Evolutionary conservation across 176 grass and related monocot species (phyloP).

Genomic region (Oryza nivara): DNA sequence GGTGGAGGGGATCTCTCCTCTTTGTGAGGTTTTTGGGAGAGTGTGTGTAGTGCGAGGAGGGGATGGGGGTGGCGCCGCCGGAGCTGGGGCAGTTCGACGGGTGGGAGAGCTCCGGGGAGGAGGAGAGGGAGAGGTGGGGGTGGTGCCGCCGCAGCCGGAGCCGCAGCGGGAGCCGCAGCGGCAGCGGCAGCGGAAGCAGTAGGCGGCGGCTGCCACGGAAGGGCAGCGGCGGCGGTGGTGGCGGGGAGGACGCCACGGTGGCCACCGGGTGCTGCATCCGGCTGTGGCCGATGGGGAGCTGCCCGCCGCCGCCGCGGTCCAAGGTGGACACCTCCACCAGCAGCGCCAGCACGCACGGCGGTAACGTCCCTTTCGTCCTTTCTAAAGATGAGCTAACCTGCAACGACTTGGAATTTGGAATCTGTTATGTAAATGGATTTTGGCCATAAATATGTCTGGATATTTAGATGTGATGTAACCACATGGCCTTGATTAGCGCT

Average conservation of each 20-base stretch:
- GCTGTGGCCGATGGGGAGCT: conserved; percentile 49
- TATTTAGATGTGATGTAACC: not conserved
- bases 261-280: conserved; percentile 61
- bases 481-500: not conserved
- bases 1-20: conserved; percentile 9
- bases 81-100: conserved; percentile 69
- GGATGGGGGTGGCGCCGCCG: conserved; percentile 59
- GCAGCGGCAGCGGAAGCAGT: not conserved
- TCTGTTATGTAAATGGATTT: not conserved
- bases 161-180: conserved; percentile 11
- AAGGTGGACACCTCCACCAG: conserved; percentile 65
- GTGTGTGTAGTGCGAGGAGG: not conserved
- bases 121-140: conserved; percentile 60
- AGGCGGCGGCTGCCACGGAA: conserved; percentile 12
- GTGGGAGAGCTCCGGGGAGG: conserved; percentile 69
- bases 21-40: not conserved
- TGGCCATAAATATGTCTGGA: not conserved
- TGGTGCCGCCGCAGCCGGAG: conserved; percentile 54
- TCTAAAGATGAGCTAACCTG: not conserved
- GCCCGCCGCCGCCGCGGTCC: conserved; percentile 47
- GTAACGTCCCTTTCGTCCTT: conserved; percentile 28
- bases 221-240: not conserved
- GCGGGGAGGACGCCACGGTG: conserved; percentile 34
- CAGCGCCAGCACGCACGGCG: conserved; percentile 60
- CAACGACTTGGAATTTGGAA: not conserved